These are phyloP conservation scores for Nephelium lappaceum DNA, from an alignment of 345 rosid species.

Conservation along the genomic window DNA sequence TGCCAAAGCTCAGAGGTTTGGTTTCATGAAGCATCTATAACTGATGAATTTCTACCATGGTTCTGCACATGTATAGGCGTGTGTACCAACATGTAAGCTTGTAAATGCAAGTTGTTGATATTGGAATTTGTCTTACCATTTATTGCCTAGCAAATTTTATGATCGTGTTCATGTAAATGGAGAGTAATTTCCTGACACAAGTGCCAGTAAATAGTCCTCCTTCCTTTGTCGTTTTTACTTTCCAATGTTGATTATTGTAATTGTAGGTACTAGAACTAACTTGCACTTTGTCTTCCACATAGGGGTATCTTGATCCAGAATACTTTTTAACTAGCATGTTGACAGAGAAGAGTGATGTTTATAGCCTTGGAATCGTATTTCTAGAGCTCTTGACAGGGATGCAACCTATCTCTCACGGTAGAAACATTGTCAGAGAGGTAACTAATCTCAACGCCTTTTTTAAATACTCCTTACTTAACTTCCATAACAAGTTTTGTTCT, in stretches of 20 bases:
- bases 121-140: too few species aligned
- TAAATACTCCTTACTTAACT: background rate
- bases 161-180: background rate
- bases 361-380: conserved; percentile 54
- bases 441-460: background rate
- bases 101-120: too few species aligned
- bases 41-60: too few species aligned
- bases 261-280: background rate
- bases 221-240: too few species aligned
- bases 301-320: conserved; percentile 64
- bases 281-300: background rate
- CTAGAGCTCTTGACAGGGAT: conserved; percentile 56
- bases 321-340: conserved; percentile 47
- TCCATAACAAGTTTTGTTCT: background rate
- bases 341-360: conserved; percentile 57
- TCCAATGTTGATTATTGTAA: background rate
- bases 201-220: too few species aligned
- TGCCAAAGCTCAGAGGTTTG: too few species aligned
- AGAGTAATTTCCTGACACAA: too few species aligned
- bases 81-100: too few species aligned
- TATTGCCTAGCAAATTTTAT: background rate
- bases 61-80: too few species aligned
- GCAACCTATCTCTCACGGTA: conserved; percentile 50
- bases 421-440: conserved; percentile 55
- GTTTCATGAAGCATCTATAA: too few species aligned